Evolutionary conservation across 2,329 filamentous ascomycete genomes (phyloP), one percentile per base, ranked within the genome.

Genomic region (Aphanoascus verrucosus): DNA sequence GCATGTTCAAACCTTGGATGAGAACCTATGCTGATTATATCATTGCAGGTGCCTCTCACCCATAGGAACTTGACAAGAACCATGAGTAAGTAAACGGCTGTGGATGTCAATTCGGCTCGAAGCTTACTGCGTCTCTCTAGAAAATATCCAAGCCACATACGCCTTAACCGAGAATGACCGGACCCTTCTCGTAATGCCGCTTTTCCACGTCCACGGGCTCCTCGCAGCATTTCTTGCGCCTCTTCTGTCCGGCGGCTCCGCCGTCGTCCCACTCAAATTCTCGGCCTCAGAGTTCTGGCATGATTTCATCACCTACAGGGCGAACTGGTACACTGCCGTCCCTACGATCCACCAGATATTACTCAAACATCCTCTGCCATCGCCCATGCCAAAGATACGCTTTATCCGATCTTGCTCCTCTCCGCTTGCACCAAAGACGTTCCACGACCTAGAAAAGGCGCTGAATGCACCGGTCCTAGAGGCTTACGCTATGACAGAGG

Each of bases 261-360:
- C 89, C 56, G 76, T 94, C 54, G 84, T 94, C 4, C 88, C 88
- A 1, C 63, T 76, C 51, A 85, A 83, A 64, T 94, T 94, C 77
- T 91, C 86, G 3, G 87, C 88, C 7, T 79, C 80, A 1, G 83
- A 86, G 17, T 94, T 94, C 71, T 94, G 88, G 88, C 68, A 70
- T 20, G 84, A 93, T 67, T 93, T 93, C 63, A 76, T 76, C 60
- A 74, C 77, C 5, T 77, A 89, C 72, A 76, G 81, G 59, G 88
- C 88, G 23, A 94, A 88, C 67, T 94, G 88, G 88, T 94, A 93
- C 71, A 93, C 88, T 0, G 88, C 88, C 0, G 88, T 93, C n/a
- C 88, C 88, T 1, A 94, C 88, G 0, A 94, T 94, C 65, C 88
- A 94, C 69, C 88, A 93, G 65, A 91, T 94, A 62, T 76, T 94